Evolutionary conservation across 192 early-diverging fungal species (phyloP).

Genomic region (Backusella sp.): DNA sequence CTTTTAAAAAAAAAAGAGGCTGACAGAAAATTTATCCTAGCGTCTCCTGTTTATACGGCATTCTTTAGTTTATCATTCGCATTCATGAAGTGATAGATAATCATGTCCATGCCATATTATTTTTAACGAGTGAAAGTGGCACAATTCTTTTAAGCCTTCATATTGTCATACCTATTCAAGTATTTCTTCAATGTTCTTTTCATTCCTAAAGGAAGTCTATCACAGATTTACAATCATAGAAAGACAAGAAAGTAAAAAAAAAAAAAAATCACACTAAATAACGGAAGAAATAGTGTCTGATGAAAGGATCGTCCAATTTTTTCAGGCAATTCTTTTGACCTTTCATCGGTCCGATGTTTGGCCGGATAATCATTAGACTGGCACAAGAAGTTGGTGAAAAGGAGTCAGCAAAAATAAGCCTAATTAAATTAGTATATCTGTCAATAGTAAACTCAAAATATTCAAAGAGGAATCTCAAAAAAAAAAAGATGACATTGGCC

Average conservation of each 20-base stretch:
- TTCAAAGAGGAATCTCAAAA: too few relatives aligned
- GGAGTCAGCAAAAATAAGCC: neutral
- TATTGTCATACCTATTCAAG: neutral
- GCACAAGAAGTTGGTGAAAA: neutral
- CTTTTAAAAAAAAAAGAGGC: neutral
- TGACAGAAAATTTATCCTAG: neutral
- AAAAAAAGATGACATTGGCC: too few relatives aligned
- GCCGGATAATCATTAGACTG: neutral
- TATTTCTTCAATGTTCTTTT: neutral
- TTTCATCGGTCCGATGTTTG: slow-evolving; percentile 1
- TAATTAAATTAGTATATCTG: neutral
- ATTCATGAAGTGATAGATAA: neutral
- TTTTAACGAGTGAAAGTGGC: neutral
- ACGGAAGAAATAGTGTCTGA: neutral
- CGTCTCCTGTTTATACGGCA: neutral
- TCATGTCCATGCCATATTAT: neutral
- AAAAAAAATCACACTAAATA: neutral
- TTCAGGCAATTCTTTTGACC: neutral
- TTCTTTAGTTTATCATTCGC: neutral
- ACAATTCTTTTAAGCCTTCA: neutral
- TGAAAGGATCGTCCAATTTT: neutral
- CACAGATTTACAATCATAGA: neutral
- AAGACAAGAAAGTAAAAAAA: neutral
- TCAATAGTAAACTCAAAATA: neutral
- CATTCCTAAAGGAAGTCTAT: neutral